phyloP scores from a whole-genome alignment of 106 monocot genomes.

The Dendrobium chrysotoxum region DNA sequence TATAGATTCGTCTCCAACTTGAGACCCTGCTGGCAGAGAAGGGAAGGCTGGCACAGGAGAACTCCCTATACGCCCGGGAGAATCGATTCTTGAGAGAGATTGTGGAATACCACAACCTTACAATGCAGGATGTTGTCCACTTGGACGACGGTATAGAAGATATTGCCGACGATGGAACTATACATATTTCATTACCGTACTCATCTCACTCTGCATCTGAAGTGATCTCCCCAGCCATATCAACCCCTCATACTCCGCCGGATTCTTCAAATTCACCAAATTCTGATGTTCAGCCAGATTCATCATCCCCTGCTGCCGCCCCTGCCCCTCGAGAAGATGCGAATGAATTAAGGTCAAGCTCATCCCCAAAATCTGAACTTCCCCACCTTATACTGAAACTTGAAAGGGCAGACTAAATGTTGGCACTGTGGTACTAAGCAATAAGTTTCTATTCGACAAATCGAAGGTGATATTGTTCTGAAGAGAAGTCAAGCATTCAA shows the following conservation, averaged over 20 bases:
- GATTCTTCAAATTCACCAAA: background rate
- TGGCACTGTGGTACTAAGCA: too few relatives aligned
- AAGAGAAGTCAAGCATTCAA: too few relatives aligned
- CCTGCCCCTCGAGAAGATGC: background rate
- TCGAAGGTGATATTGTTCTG: too few relatives aligned
- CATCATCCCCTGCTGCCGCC: background rate
- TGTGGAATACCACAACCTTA: slow-evolving; percentile 71
- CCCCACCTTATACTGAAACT: too few relatives aligned
- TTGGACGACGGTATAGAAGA: slow-evolving; percentile 54
- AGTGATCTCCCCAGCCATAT: background rate
- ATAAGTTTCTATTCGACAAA: too few relatives aligned
- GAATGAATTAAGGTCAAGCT: background rate
- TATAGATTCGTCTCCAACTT: slow-evolving; percentile 60
- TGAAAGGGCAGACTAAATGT: too few relatives aligned
- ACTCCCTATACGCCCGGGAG: slow-evolving; percentile 52
- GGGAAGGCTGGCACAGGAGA: slow-evolving; percentile 57
- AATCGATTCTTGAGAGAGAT: slow-evolving; percentile 67
- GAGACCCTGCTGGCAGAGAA: slow-evolving; percentile 70
- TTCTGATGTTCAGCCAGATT: background rate
- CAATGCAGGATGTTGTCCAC: slow-evolving; percentile 65
- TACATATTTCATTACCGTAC: background rate
- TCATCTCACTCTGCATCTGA: background rate
- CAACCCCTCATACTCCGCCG: background rate
- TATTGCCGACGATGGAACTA: slow-evolving; percentile 19
- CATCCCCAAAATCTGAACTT: background rate